Conservation (phyloP, 2,329 filamentous ascomycete species). For the Diaporthe capsici region DNA sequence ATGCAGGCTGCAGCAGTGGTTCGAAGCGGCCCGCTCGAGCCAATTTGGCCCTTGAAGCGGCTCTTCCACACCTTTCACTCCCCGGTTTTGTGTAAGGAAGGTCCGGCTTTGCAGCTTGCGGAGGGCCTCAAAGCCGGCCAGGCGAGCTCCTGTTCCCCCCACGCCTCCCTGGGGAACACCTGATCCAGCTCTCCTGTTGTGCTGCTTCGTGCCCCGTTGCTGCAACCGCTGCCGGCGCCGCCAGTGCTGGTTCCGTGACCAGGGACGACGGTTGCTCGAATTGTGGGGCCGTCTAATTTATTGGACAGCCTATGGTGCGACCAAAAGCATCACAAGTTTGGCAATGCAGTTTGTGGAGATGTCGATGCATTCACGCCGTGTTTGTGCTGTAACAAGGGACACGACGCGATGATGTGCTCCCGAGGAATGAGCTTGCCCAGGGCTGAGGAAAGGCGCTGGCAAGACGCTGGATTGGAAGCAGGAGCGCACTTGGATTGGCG, state of each 20-base stretch:
- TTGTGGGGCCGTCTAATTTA: constrained; percentile 23
- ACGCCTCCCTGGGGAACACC: constrained; percentile 16
- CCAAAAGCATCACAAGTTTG: constrained; percentile 4
- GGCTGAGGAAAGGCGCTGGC: constrained; percentile 24
- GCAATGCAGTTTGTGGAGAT: constrained; percentile 4
- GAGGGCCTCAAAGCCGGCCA: constrained; percentile 22
- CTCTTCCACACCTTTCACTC: neutral
- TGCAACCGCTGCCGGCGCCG: constrained; percentile 18
- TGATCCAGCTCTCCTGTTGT: constrained; percentile 28
- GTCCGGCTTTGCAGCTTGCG: neutral
- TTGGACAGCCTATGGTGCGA: constrained; percentile 2
- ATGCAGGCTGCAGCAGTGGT: constrained; percentile 23
- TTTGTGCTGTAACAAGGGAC: neutral
- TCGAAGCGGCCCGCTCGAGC: constrained; percentile 9
- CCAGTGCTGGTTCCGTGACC: constrained; percentile 34
- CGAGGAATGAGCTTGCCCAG: neutral
- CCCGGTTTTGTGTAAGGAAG: constrained; percentile 1
- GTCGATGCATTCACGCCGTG: neutral
- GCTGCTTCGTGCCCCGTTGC: constrained; percentile 22
- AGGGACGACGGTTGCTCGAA: constrained; percentile 18
- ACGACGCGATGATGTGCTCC: constrained; percentile 8
- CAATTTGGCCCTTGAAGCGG: neutral
- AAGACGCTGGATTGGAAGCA: neutral
- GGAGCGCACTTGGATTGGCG: constrained; percentile 31
- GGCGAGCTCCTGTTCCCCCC: constrained; percentile 16